A percentile compares a stretch with the other conserved stretches of the same genome.
Evolutionary conservation across 495 filamentous ascomycete genomes (phyloP).

Genomic region (Lasiosphaeria miniovina): DNA sequence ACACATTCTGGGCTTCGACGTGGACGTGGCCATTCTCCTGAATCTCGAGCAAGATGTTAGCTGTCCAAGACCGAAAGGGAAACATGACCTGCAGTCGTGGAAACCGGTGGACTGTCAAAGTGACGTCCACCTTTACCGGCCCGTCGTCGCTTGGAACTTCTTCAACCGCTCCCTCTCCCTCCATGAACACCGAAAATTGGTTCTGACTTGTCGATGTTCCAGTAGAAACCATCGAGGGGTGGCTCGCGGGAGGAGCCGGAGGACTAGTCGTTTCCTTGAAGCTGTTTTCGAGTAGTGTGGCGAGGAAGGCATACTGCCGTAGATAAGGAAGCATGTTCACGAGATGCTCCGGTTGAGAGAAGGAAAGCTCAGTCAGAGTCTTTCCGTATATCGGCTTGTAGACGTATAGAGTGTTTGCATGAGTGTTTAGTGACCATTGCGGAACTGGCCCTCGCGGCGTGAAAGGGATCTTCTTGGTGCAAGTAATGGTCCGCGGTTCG

Average conservation of each 20-base stretch:
- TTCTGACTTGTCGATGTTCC: constrained; percentile 25
- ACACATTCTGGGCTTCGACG: constrained; percentile 41
- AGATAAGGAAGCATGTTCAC: constrained; percentile 71
- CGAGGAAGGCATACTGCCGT: constrained; percentile 71
- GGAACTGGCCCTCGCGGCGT: constrained; percentile 36
- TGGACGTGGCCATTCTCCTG: constrained; percentile 58
- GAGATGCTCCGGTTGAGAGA: constrained; percentile 83
- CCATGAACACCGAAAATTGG: constrained; percentile 37
- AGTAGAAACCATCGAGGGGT: constrained; percentile 1
- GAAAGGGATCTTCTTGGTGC: constrained; percentile 31
- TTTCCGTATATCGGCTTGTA: constrained; percentile 68
- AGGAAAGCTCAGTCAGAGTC: constrained; percentile 68
- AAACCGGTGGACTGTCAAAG: constrained; percentile 42
- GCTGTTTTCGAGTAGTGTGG: constrained; percentile 59
- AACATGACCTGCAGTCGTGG: constrained; percentile 51
- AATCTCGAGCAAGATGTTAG: constrained; percentile 55
- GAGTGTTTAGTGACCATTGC: constrained; percentile 44
- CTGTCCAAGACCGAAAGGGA: constrained; percentile 41
- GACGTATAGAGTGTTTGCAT: constrained; percentile 68
- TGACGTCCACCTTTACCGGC: constrained; percentile 45
- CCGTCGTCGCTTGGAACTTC: constrained; percentile 2
- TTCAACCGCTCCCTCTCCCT: background rate
- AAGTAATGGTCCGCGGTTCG: constrained; percentile 37
- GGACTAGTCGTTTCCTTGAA: constrained; percentile 37
- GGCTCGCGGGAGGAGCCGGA: constrained; percentile 19